Evolutionary conservation across 2,329 filamentous ascomycete species (phyloP).

Genomic region (Aaosphaeria pasadenensis): DNA sequence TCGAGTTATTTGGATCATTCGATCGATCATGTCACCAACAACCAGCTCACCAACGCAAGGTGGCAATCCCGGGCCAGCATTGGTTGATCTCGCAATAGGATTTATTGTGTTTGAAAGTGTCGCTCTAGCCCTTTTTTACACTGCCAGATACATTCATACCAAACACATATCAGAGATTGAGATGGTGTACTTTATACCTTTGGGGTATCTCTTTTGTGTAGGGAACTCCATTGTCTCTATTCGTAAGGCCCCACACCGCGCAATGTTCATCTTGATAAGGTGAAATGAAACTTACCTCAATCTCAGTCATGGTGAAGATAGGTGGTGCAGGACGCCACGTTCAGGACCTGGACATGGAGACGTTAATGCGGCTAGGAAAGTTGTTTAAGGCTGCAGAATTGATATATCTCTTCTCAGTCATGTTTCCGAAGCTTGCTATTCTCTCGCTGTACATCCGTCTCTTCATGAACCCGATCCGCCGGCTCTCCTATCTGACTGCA

Average conservation of each 20-base stretch:
- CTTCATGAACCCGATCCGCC: conserved; percentile 2
- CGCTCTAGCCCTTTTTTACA: too few relatives aligned
- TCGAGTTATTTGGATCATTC: too few relatives aligned
- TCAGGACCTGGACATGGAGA: not conserved
- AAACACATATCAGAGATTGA: too few relatives aligned
- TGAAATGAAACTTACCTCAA: too few relatives aligned
- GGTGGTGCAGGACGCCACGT: conserved; percentile 8
- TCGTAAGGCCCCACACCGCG: not conserved
- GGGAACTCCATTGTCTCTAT: not conserved
- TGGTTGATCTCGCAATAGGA: too few relatives aligned
- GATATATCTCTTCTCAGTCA: conserved; percentile 1
- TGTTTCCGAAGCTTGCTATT: conserved; percentile 5
- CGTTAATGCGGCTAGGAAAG: conserved; percentile 1
- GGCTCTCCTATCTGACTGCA: not conserved
- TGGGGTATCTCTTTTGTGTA: not conserved
- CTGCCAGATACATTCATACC: too few relatives aligned
- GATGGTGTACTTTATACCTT: not conserved
- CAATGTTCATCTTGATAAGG: not conserved
- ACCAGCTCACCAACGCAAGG: too few relatives aligned
- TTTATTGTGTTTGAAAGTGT: too few relatives aligned
- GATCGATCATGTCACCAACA: too few relatives aligned
- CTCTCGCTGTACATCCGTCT: conserved; percentile 8
- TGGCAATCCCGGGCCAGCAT: too few relatives aligned
- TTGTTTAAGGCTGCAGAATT: conserved; percentile 5
- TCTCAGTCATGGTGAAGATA: conserved; percentile 5